phyloP scores from a whole-genome alignment of 257 asterid species.

The Schizonepeta tenuifolia region DNA sequence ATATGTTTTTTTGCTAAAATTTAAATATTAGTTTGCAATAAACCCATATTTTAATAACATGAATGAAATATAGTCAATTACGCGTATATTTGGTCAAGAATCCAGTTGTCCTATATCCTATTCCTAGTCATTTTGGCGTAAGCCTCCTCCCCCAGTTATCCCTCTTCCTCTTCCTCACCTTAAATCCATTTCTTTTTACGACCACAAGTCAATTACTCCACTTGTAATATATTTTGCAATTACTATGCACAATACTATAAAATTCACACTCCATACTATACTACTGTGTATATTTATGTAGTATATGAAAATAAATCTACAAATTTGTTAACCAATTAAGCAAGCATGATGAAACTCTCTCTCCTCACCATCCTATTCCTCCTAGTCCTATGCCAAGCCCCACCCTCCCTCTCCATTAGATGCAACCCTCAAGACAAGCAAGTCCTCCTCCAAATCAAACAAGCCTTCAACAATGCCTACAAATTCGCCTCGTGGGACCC shows the following conservation, averaged over 20 bases:
- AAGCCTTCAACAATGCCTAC: conserved; percentile 51
- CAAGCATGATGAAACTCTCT: background rate
- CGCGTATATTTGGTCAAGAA: conserved; percentile 8
- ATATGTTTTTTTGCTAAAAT: no score
- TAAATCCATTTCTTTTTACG: background rate
- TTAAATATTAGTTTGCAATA: no score
- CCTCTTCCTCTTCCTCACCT: background rate
- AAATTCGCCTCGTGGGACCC: conserved; percentile 60
- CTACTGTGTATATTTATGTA: background rate
- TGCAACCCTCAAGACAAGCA: conserved; percentile 62
- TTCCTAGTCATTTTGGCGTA: background rate
- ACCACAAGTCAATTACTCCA: background rate
- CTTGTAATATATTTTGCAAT: background rate
- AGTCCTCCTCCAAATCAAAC: conserved; percentile 56
- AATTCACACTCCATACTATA: no score
- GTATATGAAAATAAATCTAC: no score
- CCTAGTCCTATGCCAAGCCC: conserved; percentile 30
- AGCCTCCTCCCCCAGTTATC: background rate
- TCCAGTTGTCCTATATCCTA: background rate
- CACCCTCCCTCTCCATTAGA: conserved; percentile 29
- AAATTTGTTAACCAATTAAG: background rate
- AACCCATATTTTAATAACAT: background rate
- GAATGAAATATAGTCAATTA: background rate
- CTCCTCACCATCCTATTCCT: conserved; percentile 32
- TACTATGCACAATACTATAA: no score